phyloP scores from a whole-genome alignment of 495 filamentous ascomycete species.

The Jackrogersella minutella region DNA sequence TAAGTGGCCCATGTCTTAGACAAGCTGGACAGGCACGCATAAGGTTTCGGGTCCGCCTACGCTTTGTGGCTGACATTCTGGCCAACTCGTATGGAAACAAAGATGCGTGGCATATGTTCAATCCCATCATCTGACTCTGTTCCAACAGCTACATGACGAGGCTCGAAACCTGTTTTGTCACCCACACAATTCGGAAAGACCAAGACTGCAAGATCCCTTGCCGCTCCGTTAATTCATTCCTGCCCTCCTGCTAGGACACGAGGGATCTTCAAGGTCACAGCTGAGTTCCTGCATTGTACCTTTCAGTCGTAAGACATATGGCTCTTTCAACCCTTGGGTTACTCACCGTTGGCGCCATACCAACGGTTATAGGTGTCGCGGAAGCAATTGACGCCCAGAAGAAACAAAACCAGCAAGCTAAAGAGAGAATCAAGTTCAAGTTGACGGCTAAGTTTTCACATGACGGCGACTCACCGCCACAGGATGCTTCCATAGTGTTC shows the following conservation, averaged over 20 bases:
- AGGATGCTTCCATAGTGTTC: conserved; percentile 51
- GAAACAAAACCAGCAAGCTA: conserved; percentile 56
- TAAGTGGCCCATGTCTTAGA: conserved; percentile 1
- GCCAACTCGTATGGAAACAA: neutral
- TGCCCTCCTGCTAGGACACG: conserved; percentile 14
- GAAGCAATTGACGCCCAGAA: conserved; percentile 61
- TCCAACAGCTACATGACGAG: conserved; percentile 16
- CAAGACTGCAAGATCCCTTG: conserved; percentile 7
- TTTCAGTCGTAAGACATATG: conserved; percentile 29
- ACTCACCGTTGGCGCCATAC: conserved; percentile 56
- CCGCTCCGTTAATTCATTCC: conserved; percentile 8
- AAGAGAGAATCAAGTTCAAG: conserved; percentile 61
- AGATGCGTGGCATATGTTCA: conserved; percentile 8
- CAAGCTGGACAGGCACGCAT: neutral
- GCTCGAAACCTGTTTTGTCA: conserved; percentile 36
- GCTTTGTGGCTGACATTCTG: conserved; percentile 21
- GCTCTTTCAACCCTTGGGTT: conserved; percentile 52
- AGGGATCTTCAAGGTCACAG: conserved; percentile 22
- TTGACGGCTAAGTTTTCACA: conserved; percentile 55
- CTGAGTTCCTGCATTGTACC: conserved; percentile 19
- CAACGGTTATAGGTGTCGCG: conserved; percentile 60
- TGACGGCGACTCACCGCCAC: conserved; percentile 46
- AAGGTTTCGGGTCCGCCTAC: neutral
- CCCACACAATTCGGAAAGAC: conserved; percentile 6
- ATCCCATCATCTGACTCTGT: conserved; percentile 26